Percentiles rank a stretch among this genome's conserved stretches.
Conservation (phyloP, 352 stramenopile genomes). For the Pythium chondricola region DNA sequence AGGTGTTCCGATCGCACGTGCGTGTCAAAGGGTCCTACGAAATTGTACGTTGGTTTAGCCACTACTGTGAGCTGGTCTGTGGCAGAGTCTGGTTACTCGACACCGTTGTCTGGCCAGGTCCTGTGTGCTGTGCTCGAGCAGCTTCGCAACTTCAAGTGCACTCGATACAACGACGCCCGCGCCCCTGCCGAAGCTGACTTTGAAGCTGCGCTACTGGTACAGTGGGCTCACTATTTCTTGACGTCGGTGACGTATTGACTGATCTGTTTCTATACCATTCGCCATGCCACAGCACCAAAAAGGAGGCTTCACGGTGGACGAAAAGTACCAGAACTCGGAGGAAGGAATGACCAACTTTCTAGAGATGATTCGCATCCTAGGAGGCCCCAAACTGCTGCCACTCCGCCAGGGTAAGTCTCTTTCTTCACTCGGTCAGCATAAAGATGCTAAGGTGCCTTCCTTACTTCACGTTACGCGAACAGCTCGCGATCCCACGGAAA, state of each 20-base stretch:
- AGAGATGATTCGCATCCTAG: constrained; percentile 52
- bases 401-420: constrained; percentile 33
- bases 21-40: constrained; percentile 89
- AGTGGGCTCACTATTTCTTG: background rate
- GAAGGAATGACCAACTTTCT: constrained; percentile 42
- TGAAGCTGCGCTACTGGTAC: constrained; percentile 47
- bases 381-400: constrained; percentile 54
- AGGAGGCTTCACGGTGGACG: constrained; percentile 47
- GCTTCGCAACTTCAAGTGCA: constrained; percentile 89
- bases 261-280: too few relatives aligned
- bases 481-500: constrained; percentile 42
- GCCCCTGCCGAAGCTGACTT: constrained; percentile 64
- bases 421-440: background rate
- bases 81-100: background rate
- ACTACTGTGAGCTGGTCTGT: too few relatives aligned
- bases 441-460: background rate
- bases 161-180: constrained; percentile 86
- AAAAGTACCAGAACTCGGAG: constrained; percentile 31
- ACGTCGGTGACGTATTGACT: background rate
- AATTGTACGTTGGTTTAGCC: constrained; percentile 35
- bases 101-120: constrained; percentile 8
- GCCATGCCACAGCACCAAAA: constrained; percentile 31
- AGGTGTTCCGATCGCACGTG: constrained; percentile 75
- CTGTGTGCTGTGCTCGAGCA: constrained; percentile 89
- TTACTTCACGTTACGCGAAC: background rate